Evolutionary conservation across 805 yeast species (phyloP), one percentile per base, ranked within the genome.

Genomic region (Yamadazyma olivae): DNA sequence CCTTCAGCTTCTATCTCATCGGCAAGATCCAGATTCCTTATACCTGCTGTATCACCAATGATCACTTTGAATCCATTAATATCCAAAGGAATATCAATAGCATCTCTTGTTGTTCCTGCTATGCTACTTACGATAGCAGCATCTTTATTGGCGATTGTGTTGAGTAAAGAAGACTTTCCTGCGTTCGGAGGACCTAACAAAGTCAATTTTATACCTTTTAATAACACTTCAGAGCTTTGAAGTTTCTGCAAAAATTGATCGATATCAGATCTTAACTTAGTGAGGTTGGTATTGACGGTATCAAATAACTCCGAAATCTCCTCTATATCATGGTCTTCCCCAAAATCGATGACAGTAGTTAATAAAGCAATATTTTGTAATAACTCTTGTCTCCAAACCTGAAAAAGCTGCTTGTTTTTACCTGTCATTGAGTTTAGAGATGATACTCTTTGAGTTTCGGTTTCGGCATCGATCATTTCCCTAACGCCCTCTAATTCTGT

Each of bases 141-240:
- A 16, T 89, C 95, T 16, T 83, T 76, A 40, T 80, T 72, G 0
- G 90, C 87, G 6, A 93, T 57, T n/a, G 62, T 52, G 51, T 93
- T 93, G 34, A 93, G 58, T 8, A 93, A 60, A 1, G 96, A 86
- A 3, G 96, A 89, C 54, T 93, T 93, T 0, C 99, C 99, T 1
- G 96, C 96, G 57, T 93, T 93, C 1, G 99, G 96, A 5, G 95
- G 93, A 0, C 99, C 99, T 10, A 90, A 45, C 7, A 93, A 62
- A 0, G 82, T 78, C 17, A 90, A 50, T 39, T 76, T 77, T 19
- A 91, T 78, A 1, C 99, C 99, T 17, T 73, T 67, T 27, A 81
- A 57, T 12, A 91, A 56, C 1, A 90, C 63, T 45, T 80, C 84
- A 0, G 87, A 74, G 36, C 77, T 61, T 26, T 67, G 65, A 4